A percentile compares a stretch with the other conserved stretches of the same genome.
phyloP scores from a whole-genome alignment of 1,284 basidiomycete genomes.

The Tetrapyrgos nigripes region DNA sequence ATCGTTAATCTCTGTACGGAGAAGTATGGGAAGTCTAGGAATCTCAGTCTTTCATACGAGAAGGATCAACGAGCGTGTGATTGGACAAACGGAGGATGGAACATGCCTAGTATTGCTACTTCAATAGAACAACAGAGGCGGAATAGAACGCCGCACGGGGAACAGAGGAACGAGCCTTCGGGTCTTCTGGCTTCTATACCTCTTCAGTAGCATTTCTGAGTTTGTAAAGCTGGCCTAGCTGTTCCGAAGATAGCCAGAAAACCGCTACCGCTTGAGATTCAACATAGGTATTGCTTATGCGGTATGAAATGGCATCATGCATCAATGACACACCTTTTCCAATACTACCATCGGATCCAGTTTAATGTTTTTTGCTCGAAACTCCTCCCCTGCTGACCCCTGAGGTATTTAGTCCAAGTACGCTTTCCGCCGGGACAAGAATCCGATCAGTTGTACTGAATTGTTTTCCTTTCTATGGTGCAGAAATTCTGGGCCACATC shows the following conservation, averaged over 20 bases:
- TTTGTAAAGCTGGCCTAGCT: constrained; percentile 91
- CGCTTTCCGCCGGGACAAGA: constrained; percentile 91
- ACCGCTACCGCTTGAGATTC: not conserved
- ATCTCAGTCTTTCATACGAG: constrained; percentile 8
- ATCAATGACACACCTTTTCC: constrained; percentile 75
- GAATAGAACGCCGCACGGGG: not conserved
- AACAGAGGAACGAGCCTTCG: not conserved
- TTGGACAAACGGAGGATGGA: not conserved
- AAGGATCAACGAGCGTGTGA: not conserved
- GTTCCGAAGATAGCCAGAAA: constrained; percentile 85
- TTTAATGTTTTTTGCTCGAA: constrained; percentile 72
- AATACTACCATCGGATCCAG: constrained; percentile 79
- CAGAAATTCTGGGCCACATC: constrained; percentile 71
- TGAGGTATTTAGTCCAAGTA: constrained; percentile 81
- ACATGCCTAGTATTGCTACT: not conserved
- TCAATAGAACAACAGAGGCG: not conserved
- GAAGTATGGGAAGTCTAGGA: not conserved
- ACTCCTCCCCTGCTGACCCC: constrained; percentile 49
- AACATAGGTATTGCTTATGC: constrained; percentile 6
- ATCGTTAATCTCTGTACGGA: not conserved
- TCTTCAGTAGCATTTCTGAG: constrained; percentile 90
- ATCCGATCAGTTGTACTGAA: constrained; percentile 89
- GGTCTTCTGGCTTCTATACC: constrained; percentile 70
- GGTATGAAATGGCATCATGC: not conserved
- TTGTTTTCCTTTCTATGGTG: constrained; percentile 82